phyloP scores from a whole-genome alignment of 306 rosid genomes.

The Lagenaria siceraria region DNA sequence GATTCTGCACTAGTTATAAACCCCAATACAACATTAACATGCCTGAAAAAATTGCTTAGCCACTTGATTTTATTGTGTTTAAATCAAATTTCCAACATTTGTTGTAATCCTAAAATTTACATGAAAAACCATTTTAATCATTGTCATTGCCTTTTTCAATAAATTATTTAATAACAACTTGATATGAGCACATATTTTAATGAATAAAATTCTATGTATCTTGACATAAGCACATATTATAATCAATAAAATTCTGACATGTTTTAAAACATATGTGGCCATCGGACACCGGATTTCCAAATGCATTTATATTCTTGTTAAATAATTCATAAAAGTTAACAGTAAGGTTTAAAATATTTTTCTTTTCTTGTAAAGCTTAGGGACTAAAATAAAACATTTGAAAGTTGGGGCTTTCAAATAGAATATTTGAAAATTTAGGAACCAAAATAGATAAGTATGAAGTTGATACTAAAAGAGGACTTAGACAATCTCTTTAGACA shows the following conservation, averaged over 20 bases:
- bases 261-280: no score
- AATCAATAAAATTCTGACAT: no score
- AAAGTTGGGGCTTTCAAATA: neutral
- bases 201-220: no score
- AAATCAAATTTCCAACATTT: neutral
- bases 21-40: conserved; percentile 15
- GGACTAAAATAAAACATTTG: neutral
- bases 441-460: neutral
- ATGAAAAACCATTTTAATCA: no score
- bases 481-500: neutral
- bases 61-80: neutral
- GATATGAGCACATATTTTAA: no score
- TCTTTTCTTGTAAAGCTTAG: neutral
- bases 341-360: neutral
- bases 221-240: no score
- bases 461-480: neutral
- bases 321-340: neutral
- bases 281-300: neutral
- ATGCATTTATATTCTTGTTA: neutral
- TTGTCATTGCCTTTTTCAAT: no score
- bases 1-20: conserved; percentile 43
- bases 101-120: no score
- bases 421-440: neutral
- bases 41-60: neutral
- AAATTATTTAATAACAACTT: no score